Evolutionary conservation across 208 protist species (phyloP).

Genomic region (Trypanosoma scelopori): DNA sequence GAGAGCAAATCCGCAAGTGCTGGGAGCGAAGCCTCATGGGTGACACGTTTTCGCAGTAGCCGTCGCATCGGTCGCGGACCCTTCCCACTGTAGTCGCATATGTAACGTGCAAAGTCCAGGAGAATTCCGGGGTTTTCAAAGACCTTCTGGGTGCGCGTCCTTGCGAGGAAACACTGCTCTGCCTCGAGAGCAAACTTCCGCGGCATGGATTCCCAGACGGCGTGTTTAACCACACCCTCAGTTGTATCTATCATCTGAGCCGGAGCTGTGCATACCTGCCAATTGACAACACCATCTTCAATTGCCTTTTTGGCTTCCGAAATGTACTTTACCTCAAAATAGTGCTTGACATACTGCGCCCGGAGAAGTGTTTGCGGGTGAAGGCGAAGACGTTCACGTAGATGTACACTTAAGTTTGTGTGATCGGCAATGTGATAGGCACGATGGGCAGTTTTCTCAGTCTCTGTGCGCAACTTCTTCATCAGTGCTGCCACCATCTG

Average conservation of each 20-base stretch:
- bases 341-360: conserved; percentile 77
- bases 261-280: conserved; percentile 74
- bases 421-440: conserved; percentile 45
- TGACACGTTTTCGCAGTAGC: conserved; percentile 48
- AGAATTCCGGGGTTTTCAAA: conserved; percentile 50
- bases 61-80: conserved; percentile 75
- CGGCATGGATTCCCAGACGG: conserved; percentile 74
- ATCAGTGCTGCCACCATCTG: conserved; percentile 54
- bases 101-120: conserved; percentile 55
- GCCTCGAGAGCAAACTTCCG: conserved; percentile 55
- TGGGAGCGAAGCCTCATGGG: conserved; percentile 44
- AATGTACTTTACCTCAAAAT: conserved; percentile 52
- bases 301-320: conserved; percentile 65
- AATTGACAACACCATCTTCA: conserved; percentile 72
- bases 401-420: conserved; percentile 44
- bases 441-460: conserved; percentile 40
- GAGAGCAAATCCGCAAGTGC: conserved; percentile 24
- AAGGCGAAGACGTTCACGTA: conserved; percentile 58
- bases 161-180: conserved; percentile 73
- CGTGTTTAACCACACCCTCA: conserved; percentile 76
- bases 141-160: conserved; percentile 43
- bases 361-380: conserved; percentile 74
- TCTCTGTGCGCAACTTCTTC: conserved; percentile 44
- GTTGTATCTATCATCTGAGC: conserved; percentile 58
- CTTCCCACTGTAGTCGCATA: conserved; percentile 76